These are phyloP conservation scores for Kodamaea derodonti DNA, from an alignment of 1,139 yeast species.

Conservation along the genomic window DNA sequence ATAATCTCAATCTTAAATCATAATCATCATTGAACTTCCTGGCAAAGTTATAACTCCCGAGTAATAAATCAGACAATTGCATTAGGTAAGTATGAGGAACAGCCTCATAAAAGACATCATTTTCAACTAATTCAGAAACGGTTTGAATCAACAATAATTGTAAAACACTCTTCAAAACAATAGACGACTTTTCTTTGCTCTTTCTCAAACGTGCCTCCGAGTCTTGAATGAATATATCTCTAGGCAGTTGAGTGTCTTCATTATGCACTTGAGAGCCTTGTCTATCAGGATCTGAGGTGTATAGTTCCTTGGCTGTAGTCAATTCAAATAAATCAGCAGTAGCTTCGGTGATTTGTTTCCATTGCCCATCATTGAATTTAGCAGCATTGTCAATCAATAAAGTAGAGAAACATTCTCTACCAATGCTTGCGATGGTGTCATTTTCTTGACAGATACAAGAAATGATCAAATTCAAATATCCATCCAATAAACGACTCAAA, in stretches of 20 bases:
- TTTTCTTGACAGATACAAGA: constrained; percentile 95
- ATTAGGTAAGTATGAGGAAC: constrained; percentile 67
- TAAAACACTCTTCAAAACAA: constrained; percentile 88
- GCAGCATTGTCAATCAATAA: constrained; percentile 68
- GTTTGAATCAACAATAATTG: constrained; percentile 88
- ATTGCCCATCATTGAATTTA: constrained; percentile 62
- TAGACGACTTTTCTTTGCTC: constrained; percentile 62
- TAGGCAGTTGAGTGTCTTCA: constrained; percentile 10
- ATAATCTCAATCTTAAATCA: constrained; percentile 77
- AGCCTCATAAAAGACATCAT: constrained; percentile 61
- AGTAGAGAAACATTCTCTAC: constrained; percentile 81
- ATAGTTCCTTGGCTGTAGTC: constrained; percentile 84
- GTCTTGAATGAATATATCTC: constrained; percentile 14
- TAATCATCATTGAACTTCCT: constrained; percentile 84
- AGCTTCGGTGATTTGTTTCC: constrained; percentile 67
- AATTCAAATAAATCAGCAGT: constrained; percentile 67
- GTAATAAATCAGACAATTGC: constrained; percentile 55
- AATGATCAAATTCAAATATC: constrained; percentile 70
- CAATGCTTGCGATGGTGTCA: constrained; percentile 93
- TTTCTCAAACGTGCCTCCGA: constrained; percentile 24
- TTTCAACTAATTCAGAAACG: constrained; percentile 71
- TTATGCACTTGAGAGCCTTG: constrained; percentile 3
- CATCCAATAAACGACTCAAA: constrained; percentile 68
- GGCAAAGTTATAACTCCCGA: constrained; percentile 76
- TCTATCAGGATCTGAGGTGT: constrained; percentile 63